Evolutionary conservation across 768 basidiomycete species (phyloP).

Genomic region (Suillus plorans): DNA sequence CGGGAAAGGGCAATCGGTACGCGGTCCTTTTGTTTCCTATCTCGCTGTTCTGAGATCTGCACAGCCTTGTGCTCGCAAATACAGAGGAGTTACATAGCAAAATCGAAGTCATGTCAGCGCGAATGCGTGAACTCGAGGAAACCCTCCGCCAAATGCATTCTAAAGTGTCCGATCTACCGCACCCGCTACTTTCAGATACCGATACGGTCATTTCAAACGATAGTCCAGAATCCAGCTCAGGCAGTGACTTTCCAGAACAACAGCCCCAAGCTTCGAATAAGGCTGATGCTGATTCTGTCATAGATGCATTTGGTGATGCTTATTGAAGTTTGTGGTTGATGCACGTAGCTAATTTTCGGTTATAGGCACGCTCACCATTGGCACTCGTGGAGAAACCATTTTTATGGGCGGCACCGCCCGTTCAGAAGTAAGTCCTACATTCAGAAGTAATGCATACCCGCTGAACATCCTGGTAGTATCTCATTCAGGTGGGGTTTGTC

Average conservation of each 20-base stretch:
- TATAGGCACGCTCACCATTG: slow-evolving; percentile 57
- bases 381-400: slow-evolving; percentile 50
- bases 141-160: slow-evolving; percentile 53
- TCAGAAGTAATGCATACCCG: background rate
- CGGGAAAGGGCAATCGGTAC: slow-evolving; percentile 61
- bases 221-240: slow-evolving; percentile 18
- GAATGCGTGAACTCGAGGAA: slow-evolving; percentile 63
- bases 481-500: slow-evolving; percentile 46
- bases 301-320: slow-evolving; percentile 49
- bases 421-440: slow-evolving; percentile 50
- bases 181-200: slow-evolving; percentile 42
- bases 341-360: background rate
- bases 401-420: slow-evolving; percentile 69
- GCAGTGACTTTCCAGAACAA: slow-evolving; percentile 11
- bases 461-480: slow-evolving; percentile 40
- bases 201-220: slow-evolving; percentile 27
- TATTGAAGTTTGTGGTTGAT: background rate
- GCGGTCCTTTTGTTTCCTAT: slow-evolving; percentile 7
- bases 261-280: slow-evolving; percentile 9
- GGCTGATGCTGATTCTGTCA: slow-evolving; percentile 42
- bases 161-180: slow-evolving; percentile 46
- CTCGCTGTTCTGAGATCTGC: background rate
- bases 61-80: slow-evolving; percentile 59
- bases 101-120: slow-evolving; percentile 52
- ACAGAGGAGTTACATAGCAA: slow-evolving; percentile 71